Evolutionary conservation across 1,284 basidiomycete genomes (phyloP), one percentile per base, ranked within the genome.

Genomic region (Trametes polyzona): DNA sequence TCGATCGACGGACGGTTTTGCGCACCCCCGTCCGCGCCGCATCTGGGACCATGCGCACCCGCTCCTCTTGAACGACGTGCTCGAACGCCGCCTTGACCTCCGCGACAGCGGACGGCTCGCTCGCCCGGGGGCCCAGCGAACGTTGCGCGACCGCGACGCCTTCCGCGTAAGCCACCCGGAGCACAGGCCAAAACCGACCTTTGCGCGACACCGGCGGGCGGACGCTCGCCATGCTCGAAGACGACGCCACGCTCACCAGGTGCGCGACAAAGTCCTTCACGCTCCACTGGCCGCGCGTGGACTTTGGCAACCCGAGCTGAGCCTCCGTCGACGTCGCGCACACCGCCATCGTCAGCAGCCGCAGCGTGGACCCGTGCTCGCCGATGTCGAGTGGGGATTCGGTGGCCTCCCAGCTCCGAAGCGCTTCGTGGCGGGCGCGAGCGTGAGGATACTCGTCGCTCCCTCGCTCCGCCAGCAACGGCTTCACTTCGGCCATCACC

Each of bases 151-250:
- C 14, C 3, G 30, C n/a, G 7, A 4, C 24, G 12, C 11, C 39
- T 21, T 51, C 40, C 19, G 29, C 7, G 19, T 35, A 16, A 7
- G 30, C 39, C 14, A 32, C 23, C 12, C 49, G 32, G 19, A 42
- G 39, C 10, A 51, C 49, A 14, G 49, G 40, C 40, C 49, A 41
- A 19, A 51, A 51, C 7, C 16, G 29, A 3, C 49, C 49, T n/a
- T 35, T 43, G 30, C 21, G 27, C 23, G 19, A 41, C 5, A 51
- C 41, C 5, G 49, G 49, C 23, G 49, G 30, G 10, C 49, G 49
- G 40, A 51, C 14, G 39, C 19, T 42, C 7, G 16, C 19, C 14
- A 14, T 24, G 27, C 16, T 24, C 3, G 40, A 10, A 4, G 32
- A 26, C 3, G 4, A 7, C 2, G 37, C 26, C 17, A 41, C 27